Evolutionary conservation across 1,139 yeast genomes (phyloP).

Genomic region (Williopsis jadinii): DNA sequence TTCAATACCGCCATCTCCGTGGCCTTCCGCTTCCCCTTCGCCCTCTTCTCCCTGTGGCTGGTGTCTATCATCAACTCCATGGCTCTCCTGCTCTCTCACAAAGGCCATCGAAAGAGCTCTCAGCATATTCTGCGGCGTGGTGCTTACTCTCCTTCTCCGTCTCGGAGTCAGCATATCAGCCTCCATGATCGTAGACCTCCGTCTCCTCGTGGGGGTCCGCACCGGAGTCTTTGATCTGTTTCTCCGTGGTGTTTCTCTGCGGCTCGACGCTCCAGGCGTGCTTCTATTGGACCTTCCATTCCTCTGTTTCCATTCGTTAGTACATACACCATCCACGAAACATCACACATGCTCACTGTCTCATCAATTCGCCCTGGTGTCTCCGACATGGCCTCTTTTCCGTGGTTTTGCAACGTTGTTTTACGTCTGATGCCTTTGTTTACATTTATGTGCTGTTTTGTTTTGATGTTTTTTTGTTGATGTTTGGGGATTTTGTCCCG

Average conservation of each 20-base stretch:
- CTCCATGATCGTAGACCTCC: slow-evolving; percentile 18
- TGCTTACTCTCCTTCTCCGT: slow-evolving; percentile 12
- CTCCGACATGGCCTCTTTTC: too few relatives aligned
- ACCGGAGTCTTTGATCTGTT: slow-evolving; percentile 15
- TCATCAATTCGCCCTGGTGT: too few relatives aligned
- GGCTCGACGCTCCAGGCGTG: slow-evolving; percentile 7
- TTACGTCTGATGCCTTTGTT: too few relatives aligned
- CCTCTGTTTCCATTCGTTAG: background rate
- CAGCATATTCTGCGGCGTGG: slow-evolving; percentile 17
- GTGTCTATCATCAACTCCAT: background rate
- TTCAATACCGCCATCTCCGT: too few relatives aligned
- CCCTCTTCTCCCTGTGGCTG: background rate
- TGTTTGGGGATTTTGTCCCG: too few relatives aligned
- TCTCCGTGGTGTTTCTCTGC: slow-evolving; percentile 12
- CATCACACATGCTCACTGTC: too few relatives aligned
- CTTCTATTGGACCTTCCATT: background rate
- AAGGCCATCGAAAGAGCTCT: slow-evolving; percentile 17
- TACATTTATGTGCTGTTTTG: too few relatives aligned
- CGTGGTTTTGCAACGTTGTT: too few relatives aligned
- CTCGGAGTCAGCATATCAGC: slow-evolving; percentile 19
- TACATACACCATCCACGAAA: background rate
- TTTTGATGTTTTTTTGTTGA: too few relatives aligned
- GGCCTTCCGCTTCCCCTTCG: too few relatives aligned
- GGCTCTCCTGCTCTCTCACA: slow-evolving; percentile 6
- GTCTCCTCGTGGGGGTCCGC: slow-evolving; percentile 20